phyloP scores from a whole-genome alignment of 2,329 filamentous ascomycete species.

The Huntiella savannae region DNA sequence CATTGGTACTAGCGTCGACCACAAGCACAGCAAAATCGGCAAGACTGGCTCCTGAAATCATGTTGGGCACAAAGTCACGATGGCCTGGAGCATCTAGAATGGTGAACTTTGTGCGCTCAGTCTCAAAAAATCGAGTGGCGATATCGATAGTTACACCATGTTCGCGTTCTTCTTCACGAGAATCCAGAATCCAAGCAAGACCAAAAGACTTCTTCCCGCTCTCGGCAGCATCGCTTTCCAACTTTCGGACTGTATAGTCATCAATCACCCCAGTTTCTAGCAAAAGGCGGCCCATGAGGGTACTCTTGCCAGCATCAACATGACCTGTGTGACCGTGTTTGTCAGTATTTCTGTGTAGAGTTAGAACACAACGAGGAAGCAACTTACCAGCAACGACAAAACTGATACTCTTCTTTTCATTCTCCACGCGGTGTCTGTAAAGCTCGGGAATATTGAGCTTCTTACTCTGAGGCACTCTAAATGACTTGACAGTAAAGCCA shows the following conservation, averaged over 20 bases:
- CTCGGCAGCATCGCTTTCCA: constrained; percentile 70
- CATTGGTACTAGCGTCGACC: constrained; percentile 74
- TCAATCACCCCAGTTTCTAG: constrained; percentile 79
- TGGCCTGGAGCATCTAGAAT: constrained; percentile 93
- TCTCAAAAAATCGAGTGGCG: constrained; percentile 86
- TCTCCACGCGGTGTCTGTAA: constrained; percentile 42
- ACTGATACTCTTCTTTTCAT: constrained; percentile 63
- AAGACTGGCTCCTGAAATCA: constrained; percentile 93
- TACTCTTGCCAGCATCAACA: constrained; percentile 94
- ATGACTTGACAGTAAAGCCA: constrained; percentile 5
- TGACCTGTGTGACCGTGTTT: constrained; percentile 42
- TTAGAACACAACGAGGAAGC: constrained; percentile 8
- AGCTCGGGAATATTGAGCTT: constrained; percentile 72
- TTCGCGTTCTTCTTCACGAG: constrained; percentile 70
- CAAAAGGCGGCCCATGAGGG: constrained; percentile 85
- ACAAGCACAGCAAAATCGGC: constrained; percentile 92
- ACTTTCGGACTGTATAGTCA: constrained; percentile 72
- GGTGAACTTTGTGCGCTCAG: constrained; percentile 68
- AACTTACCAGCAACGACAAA: constrained; percentile 77
- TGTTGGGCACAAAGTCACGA: constrained; percentile 91
- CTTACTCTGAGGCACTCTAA: constrained; percentile 45
- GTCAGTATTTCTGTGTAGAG: neutral
- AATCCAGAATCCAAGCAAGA: constrained; percentile 90
- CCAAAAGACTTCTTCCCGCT: constrained; percentile 93
- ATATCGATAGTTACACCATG: constrained; percentile 94